Conservation (phyloP, 1,284 basidiomycete species). For the Trichosporon faecale region DNA sequence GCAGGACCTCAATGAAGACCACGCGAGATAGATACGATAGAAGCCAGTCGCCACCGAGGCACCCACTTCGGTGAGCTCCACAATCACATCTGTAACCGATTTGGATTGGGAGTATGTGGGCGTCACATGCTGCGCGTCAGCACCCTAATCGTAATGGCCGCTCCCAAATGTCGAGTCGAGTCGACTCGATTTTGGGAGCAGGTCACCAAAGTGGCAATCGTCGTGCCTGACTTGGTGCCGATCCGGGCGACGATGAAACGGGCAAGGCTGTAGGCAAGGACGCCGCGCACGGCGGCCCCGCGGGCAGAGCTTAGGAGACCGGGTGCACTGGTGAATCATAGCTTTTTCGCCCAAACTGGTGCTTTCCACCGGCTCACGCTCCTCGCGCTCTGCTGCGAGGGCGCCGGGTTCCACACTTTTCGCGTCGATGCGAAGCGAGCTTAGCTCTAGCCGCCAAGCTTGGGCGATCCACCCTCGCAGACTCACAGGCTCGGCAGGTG, state of each 20-base stretch:
- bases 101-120: too few species aligned
- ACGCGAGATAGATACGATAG: not conserved
- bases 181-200: not conserved
- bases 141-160: not conserved
- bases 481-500: not conserved
- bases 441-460: not conserved
- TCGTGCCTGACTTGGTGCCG: not conserved
- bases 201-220: not conserved
- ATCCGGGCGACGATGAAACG: not conserved
- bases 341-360: not conserved
- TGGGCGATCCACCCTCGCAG: too few species aligned
- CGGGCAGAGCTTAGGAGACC: too few species aligned
- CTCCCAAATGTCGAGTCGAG: not conserved
- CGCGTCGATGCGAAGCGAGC: slow-evolving; percentile 1
- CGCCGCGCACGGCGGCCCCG: not conserved
- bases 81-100: not conserved
- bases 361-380: not conserved
- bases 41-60: not conserved
- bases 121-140: too few species aligned
- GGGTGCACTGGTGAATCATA: not conserved
- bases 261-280: not conserved
- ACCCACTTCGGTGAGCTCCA: not conserved
- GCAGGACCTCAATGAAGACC: too few species aligned
- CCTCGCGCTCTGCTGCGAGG: not conserved
- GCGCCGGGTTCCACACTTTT: not conserved